Evolutionary conservation across 345 rosid species (phyloP).

Genomic region (Cochlearia excelsa): DNA sequence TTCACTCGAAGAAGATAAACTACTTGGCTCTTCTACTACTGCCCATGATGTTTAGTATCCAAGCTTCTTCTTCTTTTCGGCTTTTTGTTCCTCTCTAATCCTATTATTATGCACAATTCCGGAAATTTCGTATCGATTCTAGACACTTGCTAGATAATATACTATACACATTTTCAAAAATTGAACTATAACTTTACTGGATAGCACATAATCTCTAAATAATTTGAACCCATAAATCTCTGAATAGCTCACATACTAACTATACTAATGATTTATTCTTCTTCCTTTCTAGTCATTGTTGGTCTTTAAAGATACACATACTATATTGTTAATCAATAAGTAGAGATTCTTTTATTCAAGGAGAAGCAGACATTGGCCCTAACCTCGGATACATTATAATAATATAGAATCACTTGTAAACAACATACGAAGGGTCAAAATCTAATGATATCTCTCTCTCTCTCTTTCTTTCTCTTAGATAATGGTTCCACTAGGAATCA

Average conservation of each 20-base stretch:
- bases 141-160: constrained; percentile 3
- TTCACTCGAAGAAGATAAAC: constrained; percentile 60
- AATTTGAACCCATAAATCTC: no score
- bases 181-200: constrained; percentile 3
- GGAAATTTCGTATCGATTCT: neutral
- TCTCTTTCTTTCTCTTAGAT: constrained; percentile 35
- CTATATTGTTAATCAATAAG: no score
- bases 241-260: no score
- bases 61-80: neutral
- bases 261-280: no score
- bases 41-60: constrained; percentile 55
- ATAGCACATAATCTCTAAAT: neutral
- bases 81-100: constrained; percentile 23
- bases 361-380: constrained; percentile 13
- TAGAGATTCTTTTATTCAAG: constrained; percentile 9
- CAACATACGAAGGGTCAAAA: constrained; percentile 11
- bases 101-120: neutral
- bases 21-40: constrained; percentile 50
- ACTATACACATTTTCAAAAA: constrained; percentile 17
- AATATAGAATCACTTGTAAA: constrained; percentile 9
- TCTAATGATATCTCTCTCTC: neutral
- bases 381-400: constrained; percentile 4
- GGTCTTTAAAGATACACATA: no score
- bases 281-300: no score
- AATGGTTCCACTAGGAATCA: constrained; percentile 86